Evolutionary conservation across 1,284 basidiomycete genomes (phyloP).

Genomic region (Austropuccinia psidii): DNA sequence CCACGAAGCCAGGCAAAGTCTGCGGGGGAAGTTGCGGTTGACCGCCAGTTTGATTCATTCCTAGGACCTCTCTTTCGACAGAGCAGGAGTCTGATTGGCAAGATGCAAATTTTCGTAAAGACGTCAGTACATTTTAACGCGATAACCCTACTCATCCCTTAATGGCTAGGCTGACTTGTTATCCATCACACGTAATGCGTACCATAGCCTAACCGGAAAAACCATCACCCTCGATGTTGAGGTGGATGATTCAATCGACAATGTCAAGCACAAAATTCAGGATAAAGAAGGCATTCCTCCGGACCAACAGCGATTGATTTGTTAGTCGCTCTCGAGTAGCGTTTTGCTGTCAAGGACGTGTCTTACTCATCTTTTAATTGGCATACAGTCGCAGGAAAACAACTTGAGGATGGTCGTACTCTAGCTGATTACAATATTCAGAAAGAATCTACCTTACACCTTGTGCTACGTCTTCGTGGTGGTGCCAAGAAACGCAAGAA

Average conservation of each 20-base stretch:
- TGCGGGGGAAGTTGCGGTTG: too few relatives aligned
- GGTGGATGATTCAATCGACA: conserved; percentile 81
- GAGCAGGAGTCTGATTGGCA: conserved; percentile 25
- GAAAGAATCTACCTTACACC: conserved; percentile 90
- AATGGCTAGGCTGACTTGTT: conserved; percentile 42
- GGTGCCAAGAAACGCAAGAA: conserved; percentile 49
- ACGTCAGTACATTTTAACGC: conserved; percentile 43
- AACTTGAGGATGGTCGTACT: conserved; percentile 49
- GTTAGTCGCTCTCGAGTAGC: neutral
- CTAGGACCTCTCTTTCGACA: conserved; percentile 35
- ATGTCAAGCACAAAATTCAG: conserved; percentile 72
- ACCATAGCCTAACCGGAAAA: conserved; percentile 48
- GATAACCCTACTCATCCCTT: neutral
- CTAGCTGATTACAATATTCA: conserved; percentile 81
- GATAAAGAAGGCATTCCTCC: conserved; percentile 69
- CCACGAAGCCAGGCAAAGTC: neutral
- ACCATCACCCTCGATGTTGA: conserved; percentile 50
- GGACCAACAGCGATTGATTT: conserved; percentile 79
- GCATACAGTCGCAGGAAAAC: conserved; percentile 48
- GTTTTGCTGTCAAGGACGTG: neutral
- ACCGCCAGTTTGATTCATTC: neutral
- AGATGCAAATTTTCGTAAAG: conserved; percentile 56
- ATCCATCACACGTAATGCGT: too few relatives aligned
- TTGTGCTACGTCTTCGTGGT: conserved; percentile 77
- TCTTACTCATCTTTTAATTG: neutral